Percentiles rank a stretch among this genome's conserved stretches.
phyloP scores from a whole-genome alignment of 495 filamentous ascomycete species.

The Podospora bellae-mahoneyi region DNA sequence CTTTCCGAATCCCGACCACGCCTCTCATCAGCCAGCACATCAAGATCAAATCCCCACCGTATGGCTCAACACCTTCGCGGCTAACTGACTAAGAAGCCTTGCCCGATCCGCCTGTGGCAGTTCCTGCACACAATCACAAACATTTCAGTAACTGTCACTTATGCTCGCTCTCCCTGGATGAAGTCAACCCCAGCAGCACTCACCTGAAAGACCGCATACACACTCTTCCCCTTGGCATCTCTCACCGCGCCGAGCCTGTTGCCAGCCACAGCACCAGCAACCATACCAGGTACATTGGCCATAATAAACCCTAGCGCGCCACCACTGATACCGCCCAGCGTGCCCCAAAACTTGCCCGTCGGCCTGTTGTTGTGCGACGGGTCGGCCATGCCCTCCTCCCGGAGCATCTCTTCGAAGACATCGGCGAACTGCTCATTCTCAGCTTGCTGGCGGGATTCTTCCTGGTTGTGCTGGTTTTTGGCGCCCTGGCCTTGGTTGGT shows the following conservation, averaged over 20 bases:
- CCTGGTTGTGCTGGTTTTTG: slow-evolving; percentile 15
- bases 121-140: slow-evolving; percentile 41
- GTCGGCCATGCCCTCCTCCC: slow-evolving; percentile 73
- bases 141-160: slow-evolving; percentile 11
- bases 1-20: background rate
- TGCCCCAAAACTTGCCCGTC: slow-evolving; percentile 76
- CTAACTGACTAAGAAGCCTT: slow-evolving; percentile 70
- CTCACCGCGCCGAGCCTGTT: slow-evolving; percentile 84
- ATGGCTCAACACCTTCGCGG: slow-evolving; percentile 67
- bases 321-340: slow-evolving; percentile 82
- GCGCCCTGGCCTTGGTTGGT: slow-evolving; percentile 27
- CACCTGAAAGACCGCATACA: slow-evolving; percentile 79
- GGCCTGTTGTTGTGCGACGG: slow-evolving; percentile 56
- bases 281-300: slow-evolving; percentile 80
- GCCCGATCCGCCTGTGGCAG: slow-evolving; percentile 76
- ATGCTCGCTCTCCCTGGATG: background rate
- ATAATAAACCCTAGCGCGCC: slow-evolving; percentile 93
- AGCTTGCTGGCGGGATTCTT: slow-evolving; percentile 35
- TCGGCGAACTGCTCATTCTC: slow-evolving; percentile 78
- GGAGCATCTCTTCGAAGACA: slow-evolving; percentile 97
- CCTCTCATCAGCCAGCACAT: background rate
- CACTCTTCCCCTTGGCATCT: slow-evolving; percentile 90
- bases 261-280: slow-evolving; percentile 90
- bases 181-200: slow-evolving; percentile 21
- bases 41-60: slow-evolving; percentile 41